Evolutionary conservation across 2,329 filamentous ascomycete species (phyloP).

Genomic region (Fusarium nygamai): DNA sequence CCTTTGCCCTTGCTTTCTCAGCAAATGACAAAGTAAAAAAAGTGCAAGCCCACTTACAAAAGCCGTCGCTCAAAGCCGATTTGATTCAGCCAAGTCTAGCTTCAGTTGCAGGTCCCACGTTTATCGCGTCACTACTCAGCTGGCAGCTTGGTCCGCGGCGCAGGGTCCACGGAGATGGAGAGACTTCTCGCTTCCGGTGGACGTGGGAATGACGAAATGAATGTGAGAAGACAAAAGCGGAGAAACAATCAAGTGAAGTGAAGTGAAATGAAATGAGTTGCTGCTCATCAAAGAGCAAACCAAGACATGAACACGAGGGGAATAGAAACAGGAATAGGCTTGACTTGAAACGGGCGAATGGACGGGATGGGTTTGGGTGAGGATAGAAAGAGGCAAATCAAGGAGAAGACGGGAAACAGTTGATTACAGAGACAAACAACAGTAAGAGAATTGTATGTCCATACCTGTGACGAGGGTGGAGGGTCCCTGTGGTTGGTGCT

Average conservation of each 20-base stretch:
- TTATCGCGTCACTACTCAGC: slow-evolving; percentile 30
- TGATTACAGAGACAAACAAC: slow-evolving; percentile 23
- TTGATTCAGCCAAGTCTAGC: slow-evolving; percentile 8
- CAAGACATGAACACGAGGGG: slow-evolving; percentile 7
- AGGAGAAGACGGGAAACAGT: slow-evolving; percentile 19
- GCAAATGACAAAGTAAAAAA: neutral
- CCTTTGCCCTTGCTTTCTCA: slow-evolving; percentile 3
- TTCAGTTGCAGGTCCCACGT: slow-evolving; percentile 22
- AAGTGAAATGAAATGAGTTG: neutral
- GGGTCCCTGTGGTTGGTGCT: slow-evolving; percentile 34
- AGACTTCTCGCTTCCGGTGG: slow-evolving; percentile 34
- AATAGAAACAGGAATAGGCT: slow-evolving; percentile 2
- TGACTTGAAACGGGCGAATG: slow-evolving; percentile 15
- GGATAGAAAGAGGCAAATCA: slow-evolving; percentile 13
- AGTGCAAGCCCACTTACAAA: slow-evolving; percentile 19
- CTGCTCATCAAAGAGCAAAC: neutral
- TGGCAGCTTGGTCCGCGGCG: neutral
- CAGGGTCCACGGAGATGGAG: slow-evolving; percentile 33
- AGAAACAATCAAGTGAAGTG: neutral
- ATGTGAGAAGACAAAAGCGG: slow-evolving; percentile 23
- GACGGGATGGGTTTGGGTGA: slow-evolving; percentile 11
- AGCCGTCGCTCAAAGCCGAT: slow-evolving; percentile 12
- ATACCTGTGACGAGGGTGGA: slow-evolving; percentile 40
- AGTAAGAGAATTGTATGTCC: slow-evolving; percentile 16
- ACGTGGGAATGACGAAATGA: slow-evolving; percentile 29